Percentiles rank a stretch among this genome's conserved stretches.
Evolutionary conservation across 2,329 filamentous ascomycete species (phyloP).

Genomic region (Botrytis tulipae): DNA sequence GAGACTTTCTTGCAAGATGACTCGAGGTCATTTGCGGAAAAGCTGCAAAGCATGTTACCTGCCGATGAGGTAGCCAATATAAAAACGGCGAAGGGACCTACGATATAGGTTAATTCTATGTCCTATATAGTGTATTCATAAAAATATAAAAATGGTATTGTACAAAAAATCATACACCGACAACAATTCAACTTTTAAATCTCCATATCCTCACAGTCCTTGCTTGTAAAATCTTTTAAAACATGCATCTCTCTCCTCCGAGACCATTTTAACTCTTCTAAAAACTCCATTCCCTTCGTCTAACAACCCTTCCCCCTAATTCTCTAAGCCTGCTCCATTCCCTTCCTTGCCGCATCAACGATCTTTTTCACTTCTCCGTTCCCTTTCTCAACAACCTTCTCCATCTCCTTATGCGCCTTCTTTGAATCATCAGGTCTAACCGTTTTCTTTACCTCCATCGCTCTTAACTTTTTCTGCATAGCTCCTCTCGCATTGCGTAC

Average conservation of each 20-base stretch:
- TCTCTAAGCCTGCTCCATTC: conserved; percentile 36
- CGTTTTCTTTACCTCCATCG: conserved; percentile 38
- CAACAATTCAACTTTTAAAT: conserved; percentile 5
- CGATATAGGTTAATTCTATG: conserved; percentile 14
- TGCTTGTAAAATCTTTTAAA: background rate
- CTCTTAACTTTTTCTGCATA: conserved; percentile 41
- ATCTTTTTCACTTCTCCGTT: conserved; percentile 39
- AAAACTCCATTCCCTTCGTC: background rate
- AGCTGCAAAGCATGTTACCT: conserved; percentile 34
- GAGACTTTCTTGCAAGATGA: conserved; percentile 38
- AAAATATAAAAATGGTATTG: conserved; percentile 20
- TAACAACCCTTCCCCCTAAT: background rate
- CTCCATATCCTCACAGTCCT: background rate
- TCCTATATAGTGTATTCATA: conserved; percentile 23
- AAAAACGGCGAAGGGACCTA: background rate
- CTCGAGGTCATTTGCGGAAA: conserved; percentile 33
- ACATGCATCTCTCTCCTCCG: background rate
- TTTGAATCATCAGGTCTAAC: conserved; percentile 42
- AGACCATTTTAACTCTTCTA: background rate
- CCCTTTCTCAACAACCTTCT: conserved; percentile 41
- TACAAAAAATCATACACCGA: conserved; percentile 25
- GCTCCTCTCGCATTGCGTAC: conserved; percentile 38
- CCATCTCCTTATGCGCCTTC: conserved; percentile 42
- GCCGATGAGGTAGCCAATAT: conserved; percentile 4
- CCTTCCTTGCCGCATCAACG: conserved; percentile 41